These are phyloP conservation scores for Nemophila menziesii DNA, from an alignment of 257 asterid species.

Conservation along the genomic window DNA sequence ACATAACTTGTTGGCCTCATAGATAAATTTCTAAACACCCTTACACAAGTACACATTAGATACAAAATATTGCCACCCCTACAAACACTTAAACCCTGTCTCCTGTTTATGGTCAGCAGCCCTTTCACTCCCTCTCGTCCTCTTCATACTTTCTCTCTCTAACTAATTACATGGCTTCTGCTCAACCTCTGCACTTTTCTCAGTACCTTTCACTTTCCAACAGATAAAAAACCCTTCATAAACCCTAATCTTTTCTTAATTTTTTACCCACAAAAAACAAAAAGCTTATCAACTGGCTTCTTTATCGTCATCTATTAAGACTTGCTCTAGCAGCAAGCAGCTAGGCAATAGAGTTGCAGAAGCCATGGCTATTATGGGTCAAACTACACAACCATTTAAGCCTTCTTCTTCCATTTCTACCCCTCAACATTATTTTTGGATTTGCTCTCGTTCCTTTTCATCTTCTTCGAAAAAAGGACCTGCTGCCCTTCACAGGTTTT, in stretches of 20 bases:
- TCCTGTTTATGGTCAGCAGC: not conserved
- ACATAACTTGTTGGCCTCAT: too few species aligned
- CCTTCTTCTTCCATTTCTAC: conserved; percentile 18
- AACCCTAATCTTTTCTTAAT: conserved; percentile 7
- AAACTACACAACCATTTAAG: conserved; percentile 33
- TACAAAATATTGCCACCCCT: not conserved
- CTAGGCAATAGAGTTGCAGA: conserved; percentile 35
- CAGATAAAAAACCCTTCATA: conserved; percentile 10
- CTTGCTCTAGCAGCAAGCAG: conserved; percentile 55
- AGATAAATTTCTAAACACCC: too few species aligned
- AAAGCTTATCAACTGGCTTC: conserved; percentile 61
- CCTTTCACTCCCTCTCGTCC: not conserved
- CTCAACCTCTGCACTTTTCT: not conserved
- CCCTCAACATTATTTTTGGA: conserved; percentile 50
- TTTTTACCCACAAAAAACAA: not conserved
- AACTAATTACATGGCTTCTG: not conserved
- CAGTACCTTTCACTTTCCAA: conserved; percentile 6
- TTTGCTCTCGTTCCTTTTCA: conserved; percentile 36
- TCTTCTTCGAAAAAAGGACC: conserved; percentile 26
- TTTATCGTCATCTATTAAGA: conserved; percentile 15
- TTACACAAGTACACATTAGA: not conserved
- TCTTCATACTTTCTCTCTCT: not conserved
- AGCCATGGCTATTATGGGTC: conserved; percentile 71
- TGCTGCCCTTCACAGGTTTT: conserved; percentile 39
- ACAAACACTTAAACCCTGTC: conserved; percentile 10